Percentiles rank a stretch among this genome's conserved stretches.
Conservation (phyloP, 306 rosid genomes). For the Pyrus bretschneideri region DNA sequence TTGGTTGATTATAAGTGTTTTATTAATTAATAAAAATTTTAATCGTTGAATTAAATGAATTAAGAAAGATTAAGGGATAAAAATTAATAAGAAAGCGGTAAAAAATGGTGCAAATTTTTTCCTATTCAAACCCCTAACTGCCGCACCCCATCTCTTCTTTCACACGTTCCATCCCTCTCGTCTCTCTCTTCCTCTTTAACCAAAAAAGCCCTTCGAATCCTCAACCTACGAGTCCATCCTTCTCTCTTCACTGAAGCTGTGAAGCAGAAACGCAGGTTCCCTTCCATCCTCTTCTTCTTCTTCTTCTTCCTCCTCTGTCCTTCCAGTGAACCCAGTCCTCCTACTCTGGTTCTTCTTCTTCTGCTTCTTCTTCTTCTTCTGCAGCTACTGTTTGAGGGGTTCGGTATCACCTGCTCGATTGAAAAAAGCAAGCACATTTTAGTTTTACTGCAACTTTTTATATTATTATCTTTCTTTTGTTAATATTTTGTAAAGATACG, state of each 20-base stretch:
- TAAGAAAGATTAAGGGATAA: too few relatives aligned
- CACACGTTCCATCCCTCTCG: too few relatives aligned
- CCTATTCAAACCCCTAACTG: too few relatives aligned
- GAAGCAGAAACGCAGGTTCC: neutral
- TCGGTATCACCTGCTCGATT: neutral
- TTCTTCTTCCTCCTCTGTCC: neutral
- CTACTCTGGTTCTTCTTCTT: neutral
- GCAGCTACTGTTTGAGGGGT: neutral
- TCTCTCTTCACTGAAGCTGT: neutral
- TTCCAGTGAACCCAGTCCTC: neutral
- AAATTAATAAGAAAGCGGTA: too few relatives aligned
- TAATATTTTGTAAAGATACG: too few relatives aligned
- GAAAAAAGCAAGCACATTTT: neutral
- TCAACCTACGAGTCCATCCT: neutral
- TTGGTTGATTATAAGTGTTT: too few relatives aligned
- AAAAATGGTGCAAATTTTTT: too few relatives aligned
- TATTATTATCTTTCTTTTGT: neutral
- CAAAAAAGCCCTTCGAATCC: too few relatives aligned
- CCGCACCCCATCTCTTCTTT: too few relatives aligned
- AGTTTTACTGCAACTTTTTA: neutral
- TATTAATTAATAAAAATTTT: too few relatives aligned
- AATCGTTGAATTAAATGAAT: too few relatives aligned
- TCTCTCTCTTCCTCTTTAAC: too few relatives aligned
- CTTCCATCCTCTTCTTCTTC: neutral
- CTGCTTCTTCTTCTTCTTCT: neutral